These are phyloP conservation scores for Clitopilus hobsonii DNA, from an alignment of 768 basidiomycete genomes.

Conservation along the genomic window DNA sequence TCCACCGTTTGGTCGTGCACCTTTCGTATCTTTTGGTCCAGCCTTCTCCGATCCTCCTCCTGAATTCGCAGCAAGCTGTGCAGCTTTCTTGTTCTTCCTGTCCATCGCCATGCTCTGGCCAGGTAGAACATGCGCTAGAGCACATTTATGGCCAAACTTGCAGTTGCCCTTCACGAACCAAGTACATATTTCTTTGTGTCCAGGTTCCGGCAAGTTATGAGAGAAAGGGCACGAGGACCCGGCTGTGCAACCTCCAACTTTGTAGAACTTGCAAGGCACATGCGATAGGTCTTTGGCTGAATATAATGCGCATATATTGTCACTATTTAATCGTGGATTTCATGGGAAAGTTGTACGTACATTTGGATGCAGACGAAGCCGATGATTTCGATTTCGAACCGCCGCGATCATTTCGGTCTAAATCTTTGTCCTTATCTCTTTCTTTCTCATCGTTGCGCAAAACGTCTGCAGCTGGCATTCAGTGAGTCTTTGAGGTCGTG, in stretches of 20 bases:
- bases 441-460: conserved; percentile 16
- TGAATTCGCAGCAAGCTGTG: conserved; percentile 58
- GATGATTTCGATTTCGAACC: conserved; percentile 15
- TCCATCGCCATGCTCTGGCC: conserved; percentile 96
- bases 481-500: not conserved
- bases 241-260: conserved; percentile 90
- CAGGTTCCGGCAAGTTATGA: conserved; percentile 68
- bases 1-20: conserved; percentile 25
- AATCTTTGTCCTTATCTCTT: conserved; percentile 9
- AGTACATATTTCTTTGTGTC: conserved; percentile 77
- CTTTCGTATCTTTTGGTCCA: conserved; percentile 23
- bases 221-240: conserved; percentile 96
- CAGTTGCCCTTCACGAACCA: conserved; percentile 94
- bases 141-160: conserved; percentile 74
- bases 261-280: conserved; percentile 98
- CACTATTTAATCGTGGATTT: not conserved
- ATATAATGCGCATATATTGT: not conserved
- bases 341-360: conserved; percentile 8
- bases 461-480: conserved; percentile 15
- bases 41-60: conserved; percentile 28
- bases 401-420: conserved; percentile 12
- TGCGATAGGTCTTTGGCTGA: conserved; percentile 80
- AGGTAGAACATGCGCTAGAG: conserved; percentile 89
- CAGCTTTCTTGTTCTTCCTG: conserved; percentile 94
- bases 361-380: conserved; percentile 13